Conservation (phyloP, 2,329 filamentous ascomycete genomes). For the Trichoderma hamatum region DNA sequence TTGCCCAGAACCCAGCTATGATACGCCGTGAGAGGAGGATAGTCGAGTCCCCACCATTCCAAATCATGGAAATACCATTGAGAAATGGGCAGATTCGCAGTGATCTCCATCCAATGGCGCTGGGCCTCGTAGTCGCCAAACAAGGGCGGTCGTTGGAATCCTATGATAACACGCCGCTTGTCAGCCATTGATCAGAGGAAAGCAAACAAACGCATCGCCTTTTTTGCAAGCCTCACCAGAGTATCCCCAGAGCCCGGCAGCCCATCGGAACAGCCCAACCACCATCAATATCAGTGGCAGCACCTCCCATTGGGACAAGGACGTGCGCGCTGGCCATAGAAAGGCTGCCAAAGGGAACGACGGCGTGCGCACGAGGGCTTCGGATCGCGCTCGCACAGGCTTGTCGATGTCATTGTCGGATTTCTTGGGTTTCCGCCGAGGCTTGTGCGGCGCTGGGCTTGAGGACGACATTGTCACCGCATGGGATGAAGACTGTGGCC, state of each 20-base stretch:
- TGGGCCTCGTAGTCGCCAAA: conserved; percentile 98
- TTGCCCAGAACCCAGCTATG: conserved; percentile 95
- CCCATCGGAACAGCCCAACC: conserved; percentile 91
- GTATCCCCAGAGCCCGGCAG: conserved; percentile 89
- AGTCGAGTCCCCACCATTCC: conserved; percentile 97
- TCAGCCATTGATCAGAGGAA: neutral
- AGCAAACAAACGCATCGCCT: neutral
- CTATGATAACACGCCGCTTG: conserved; percentile 44
- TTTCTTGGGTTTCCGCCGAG: conserved; percentile 61
- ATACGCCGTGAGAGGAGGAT: conserved; percentile 95
- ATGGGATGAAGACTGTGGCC: conserved; percentile 17
- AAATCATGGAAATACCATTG: conserved; percentile 99
- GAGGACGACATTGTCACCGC: conserved; percentile 50
- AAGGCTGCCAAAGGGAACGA: conserved; percentile 92
- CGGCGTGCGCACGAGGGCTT: conserved; percentile 60
- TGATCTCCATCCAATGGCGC: conserved; percentile 98
- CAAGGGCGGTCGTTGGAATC: conserved; percentile 81
- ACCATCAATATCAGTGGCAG: conserved; percentile 86
- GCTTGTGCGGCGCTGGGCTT: conserved; percentile 60
- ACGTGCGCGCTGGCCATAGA: conserved; percentile 85
- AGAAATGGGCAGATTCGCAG: conserved; percentile 81
- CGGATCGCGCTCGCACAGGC: conserved; percentile 36
- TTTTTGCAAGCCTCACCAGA: conserved; percentile 63
- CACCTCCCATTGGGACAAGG: conserved; percentile 87
- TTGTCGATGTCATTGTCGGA: conserved; percentile 47